Conservation (phyloP, 148 eudicot genomes). For the Limonium bicolor region DNA sequence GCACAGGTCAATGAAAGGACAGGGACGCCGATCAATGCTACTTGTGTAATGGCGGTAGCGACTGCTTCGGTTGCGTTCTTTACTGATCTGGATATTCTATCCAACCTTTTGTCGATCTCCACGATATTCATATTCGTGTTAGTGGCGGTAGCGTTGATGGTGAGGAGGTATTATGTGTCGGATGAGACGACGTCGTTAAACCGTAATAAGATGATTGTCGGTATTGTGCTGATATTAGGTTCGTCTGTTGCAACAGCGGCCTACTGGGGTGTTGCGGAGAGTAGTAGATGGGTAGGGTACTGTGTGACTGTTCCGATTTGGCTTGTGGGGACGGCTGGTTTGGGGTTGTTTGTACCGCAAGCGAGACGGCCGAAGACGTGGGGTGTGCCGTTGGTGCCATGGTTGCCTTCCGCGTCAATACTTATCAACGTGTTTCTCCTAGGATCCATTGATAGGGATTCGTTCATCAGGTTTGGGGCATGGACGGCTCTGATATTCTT, state of each 20-base stretch:
- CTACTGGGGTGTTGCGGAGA: constrained; percentile 29
- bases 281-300: constrained; percentile 34
- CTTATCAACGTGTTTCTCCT: constrained; percentile 48
- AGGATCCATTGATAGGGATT: constrained; percentile 31
- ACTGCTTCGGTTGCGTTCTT: constrained; percentile 40
- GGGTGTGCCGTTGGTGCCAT: constrained; percentile 68
- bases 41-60: constrained; percentile 23
- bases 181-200: constrained; percentile 16
- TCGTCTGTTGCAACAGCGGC: constrained; percentile 40
- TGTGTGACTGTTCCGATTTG: constrained; percentile 35
- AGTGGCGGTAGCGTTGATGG: constrained; percentile 50
- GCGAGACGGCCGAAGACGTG: constrained; percentile 38
- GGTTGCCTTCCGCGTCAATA: constrained; percentile 57
- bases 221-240: constrained; percentile 26
- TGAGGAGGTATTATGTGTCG: constrained; percentile 21
- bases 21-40: constrained; percentile 58
- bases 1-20: constrained; percentile 47
- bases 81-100: constrained; percentile 35
- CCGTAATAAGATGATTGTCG: constrained; percentile 15
- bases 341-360: constrained; percentile 26
- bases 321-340: constrained; percentile 35
- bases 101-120: constrained; percentile 37
- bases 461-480: constrained; percentile 10
- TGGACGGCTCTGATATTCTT: constrained; percentile 24
- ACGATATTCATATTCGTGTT: constrained; percentile 58